These are phyloP conservation scores for Phyllosticta citriasiana DNA, from an alignment of 2,329 filamentous ascomycete species.

Conservation along the genomic window DNA sequence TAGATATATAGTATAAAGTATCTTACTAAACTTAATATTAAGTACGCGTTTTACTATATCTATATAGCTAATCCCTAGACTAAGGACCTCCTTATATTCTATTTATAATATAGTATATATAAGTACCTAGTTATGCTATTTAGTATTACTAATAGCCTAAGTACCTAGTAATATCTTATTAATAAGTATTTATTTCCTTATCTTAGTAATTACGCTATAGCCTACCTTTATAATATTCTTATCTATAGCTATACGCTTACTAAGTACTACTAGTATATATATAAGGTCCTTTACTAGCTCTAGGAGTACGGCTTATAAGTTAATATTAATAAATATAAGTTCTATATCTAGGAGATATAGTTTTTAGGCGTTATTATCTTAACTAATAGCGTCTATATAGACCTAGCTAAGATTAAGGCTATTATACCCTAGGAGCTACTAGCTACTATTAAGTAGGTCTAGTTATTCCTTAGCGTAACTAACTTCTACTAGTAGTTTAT, in stretches of 20 bases:
- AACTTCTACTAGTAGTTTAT: too few relatives aligned
- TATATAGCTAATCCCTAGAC: slow-evolving; percentile 10
- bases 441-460: too few relatives aligned
- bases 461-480: too few relatives aligned
- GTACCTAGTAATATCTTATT: slow-evolving; percentile 13
- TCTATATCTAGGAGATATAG: slow-evolving; percentile 4
- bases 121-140: slow-evolving; percentile 14
- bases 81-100: slow-evolving; percentile 10
- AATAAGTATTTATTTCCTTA: slow-evolving; percentile 11
- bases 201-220: slow-evolving; percentile 13
- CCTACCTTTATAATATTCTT: slow-evolving; percentile 15
- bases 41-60: too few relatives aligned
- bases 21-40: too few relatives aligned
- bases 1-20: too few relatives aligned
- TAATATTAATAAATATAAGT: slow-evolving; percentile 12
- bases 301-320: slow-evolving; percentile 3
- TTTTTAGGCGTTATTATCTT: slow-evolving; percentile 13
- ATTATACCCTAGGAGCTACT: too few relatives aligned
- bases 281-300: slow-evolving; percentile 6
- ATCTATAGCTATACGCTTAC: too few relatives aligned
- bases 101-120: slow-evolving; percentile 9
- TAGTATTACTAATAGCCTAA: slow-evolving; percentile 13
- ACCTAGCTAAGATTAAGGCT: slow-evolving; percentile 11
- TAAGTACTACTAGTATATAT: slow-evolving; percentile 10
- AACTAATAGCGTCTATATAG: slow-evolving; percentile 7